Conservation (phyloP, 257 asterid genomes). For the Solanum pinnatisectum region DNA sequence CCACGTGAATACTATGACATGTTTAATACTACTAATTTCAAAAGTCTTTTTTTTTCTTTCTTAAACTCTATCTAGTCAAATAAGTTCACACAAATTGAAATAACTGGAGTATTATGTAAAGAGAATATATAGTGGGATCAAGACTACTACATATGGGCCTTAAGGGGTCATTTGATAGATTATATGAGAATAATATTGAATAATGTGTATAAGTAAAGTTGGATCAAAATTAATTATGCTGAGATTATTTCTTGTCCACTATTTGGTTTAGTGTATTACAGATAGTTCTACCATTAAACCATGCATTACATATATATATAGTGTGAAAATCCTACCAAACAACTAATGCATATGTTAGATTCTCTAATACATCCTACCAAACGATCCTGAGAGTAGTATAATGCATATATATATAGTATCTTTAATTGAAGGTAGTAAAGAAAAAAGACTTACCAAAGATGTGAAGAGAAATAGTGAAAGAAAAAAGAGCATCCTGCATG, state of each 20-base stretch:
- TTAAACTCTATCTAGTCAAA: background rate
- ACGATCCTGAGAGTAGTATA: too few relatives aligned
- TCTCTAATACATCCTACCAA: too few relatives aligned
- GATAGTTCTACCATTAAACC: background rate
- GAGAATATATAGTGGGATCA: background rate
- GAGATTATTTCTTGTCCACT: background rate
- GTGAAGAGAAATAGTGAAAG: constrained; percentile 40
- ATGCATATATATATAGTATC: background rate
- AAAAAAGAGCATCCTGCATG: constrained; percentile 38
- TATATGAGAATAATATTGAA: background rate
- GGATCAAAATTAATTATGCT: background rate
- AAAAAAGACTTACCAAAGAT: constrained; percentile 25
- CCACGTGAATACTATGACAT: background rate
- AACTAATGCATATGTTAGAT: background rate
- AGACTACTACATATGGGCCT: background rate
- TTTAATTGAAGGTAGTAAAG: background rate
- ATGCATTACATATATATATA: too few relatives aligned
- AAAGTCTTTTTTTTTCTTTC: background rate
- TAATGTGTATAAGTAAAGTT: background rate
- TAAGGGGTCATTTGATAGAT: background rate
- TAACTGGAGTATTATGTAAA: background rate
- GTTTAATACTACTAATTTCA: background rate
- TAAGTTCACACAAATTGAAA: background rate
- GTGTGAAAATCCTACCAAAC: background rate
- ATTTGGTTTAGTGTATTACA: background rate